These are phyloP conservation scores for Entophlyctis helioformis DNA, from an alignment of 192 early-diverging fungal species.

Conservation along the genomic window DNA sequence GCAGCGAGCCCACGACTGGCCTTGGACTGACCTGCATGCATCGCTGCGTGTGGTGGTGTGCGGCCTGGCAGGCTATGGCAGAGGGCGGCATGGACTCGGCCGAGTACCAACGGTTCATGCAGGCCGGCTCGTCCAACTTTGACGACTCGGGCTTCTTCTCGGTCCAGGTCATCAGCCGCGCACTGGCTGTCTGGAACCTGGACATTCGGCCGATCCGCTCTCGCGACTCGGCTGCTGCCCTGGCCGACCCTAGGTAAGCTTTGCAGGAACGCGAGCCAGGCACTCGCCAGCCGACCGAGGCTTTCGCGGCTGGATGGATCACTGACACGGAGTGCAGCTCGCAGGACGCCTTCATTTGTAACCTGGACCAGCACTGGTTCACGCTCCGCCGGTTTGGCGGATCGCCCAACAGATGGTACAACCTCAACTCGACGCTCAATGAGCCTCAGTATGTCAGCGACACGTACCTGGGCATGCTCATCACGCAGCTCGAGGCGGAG, in stretches of 20 bases:
- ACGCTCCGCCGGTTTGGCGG: slow-evolving; percentile 57
- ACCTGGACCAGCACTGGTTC: slow-evolving; percentile 49
- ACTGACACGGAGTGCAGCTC: too few species aligned
- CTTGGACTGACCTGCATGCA: neutral
- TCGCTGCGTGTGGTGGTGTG: neutral
- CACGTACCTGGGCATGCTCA: slow-evolving; percentile 44
- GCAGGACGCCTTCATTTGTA: slow-evolving; percentile 61
- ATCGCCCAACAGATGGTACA: slow-evolving; percentile 58
- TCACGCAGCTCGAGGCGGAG: slow-evolving; percentile 26
- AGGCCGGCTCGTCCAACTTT: slow-evolving; percentile 26
- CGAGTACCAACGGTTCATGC: slow-evolving; percentile 9
- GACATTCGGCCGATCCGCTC: slow-evolving; percentile 44
- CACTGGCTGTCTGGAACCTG: slow-evolving; percentile 43
- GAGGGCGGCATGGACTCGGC: slow-evolving; percentile 10
- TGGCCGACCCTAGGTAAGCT: slow-evolving; percentile 41
- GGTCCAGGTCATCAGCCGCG: slow-evolving; percentile 48
- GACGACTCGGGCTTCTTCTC: slow-evolving; percentile 60
- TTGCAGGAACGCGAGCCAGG: too few species aligned
- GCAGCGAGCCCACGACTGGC: neutral
- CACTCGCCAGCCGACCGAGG: too few species aligned
- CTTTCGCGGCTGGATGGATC: too few species aligned
- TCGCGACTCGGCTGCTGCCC: slow-evolving; percentile 25
- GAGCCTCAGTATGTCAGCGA: slow-evolving; percentile 49
- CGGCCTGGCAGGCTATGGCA: slow-evolving; percentile 11
- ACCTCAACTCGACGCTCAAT: slow-evolving; percentile 48